These are phyloP conservation scores for Colletotrichum melonis DNA, from an alignment of 2,329 filamentous ascomycete genomes.

Conservation along the genomic window DNA sequence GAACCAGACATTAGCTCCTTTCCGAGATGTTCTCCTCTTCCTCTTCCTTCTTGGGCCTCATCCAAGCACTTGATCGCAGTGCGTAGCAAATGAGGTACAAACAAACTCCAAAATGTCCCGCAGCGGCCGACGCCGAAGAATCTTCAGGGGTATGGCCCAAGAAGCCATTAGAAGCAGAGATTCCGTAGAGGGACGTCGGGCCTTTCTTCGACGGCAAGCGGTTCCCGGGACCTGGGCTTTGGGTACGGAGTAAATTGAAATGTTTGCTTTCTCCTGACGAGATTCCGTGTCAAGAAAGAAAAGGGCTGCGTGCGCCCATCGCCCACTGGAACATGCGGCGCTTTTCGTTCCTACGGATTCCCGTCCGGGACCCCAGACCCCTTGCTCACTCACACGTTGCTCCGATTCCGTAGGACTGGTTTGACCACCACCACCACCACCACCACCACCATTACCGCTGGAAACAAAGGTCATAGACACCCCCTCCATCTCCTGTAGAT, in stretches of 20 bases:
- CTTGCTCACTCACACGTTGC: not conserved
- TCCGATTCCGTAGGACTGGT: not conserved
- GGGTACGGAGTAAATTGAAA: not conserved
- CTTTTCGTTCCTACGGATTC: too few relatives aligned
- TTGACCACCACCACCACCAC: not conserved
- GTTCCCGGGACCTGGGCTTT: constrained; percentile 12
- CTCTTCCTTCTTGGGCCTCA: not conserved
- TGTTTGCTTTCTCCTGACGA: not conserved
- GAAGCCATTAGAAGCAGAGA: not conserved
- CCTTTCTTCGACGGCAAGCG: constrained; percentile 10
- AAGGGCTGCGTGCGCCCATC: too few relatives aligned
- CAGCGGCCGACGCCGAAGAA: not conserved
- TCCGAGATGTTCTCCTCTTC: not conserved
- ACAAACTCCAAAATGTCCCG: not conserved
- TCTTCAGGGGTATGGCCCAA: too few relatives aligned
- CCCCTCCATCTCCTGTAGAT: not conserved
- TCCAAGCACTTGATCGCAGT: not conserved
- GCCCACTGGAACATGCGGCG: not conserved
- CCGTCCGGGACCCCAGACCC: too few relatives aligned
- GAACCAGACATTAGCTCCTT: not conserved
- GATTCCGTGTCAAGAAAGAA: too few relatives aligned
- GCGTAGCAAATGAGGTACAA: not conserved
- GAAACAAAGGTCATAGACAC: not conserved
- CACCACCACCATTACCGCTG: too few relatives aligned
- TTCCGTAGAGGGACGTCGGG: not conserved